These are phyloP conservation scores for Trichosporon sp. DNA, from an alignment of 1,284 basidiomycete species.

Conservation along the genomic window DNA sequence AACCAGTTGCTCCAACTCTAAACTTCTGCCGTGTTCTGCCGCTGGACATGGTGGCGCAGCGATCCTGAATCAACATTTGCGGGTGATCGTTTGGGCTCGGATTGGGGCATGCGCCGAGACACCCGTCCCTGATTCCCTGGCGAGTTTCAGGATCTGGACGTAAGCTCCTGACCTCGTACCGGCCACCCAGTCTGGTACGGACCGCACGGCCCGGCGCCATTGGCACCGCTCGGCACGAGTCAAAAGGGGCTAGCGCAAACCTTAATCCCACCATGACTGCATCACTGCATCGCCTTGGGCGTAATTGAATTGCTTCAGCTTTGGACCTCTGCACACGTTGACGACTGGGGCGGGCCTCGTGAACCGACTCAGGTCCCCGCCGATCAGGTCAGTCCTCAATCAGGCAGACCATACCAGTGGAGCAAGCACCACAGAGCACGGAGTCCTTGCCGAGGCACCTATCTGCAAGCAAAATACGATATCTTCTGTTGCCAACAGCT, in stretches of 20 bases:
- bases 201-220: too few relatives aligned
- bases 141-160: too few relatives aligned
- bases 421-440: not conserved
- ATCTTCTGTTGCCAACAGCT: too few relatives aligned
- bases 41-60: not conserved
- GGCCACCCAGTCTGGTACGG: too few relatives aligned
- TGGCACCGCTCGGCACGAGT: not conserved
- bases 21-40: not conserved
- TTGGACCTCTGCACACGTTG: not conserved
- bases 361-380: not conserved
- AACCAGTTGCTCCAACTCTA: not conserved
- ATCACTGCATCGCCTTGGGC: not conserved
- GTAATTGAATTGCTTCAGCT: not conserved
- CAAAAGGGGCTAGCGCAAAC: not conserved
- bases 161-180: too few relatives aligned
- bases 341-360: not conserved
- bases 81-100: not conserved
- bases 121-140: not conserved
- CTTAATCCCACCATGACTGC: not conserved
- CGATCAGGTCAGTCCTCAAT: too few relatives aligned
- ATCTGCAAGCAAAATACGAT: too few relatives aligned
- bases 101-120: not conserved
- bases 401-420: not conserved
- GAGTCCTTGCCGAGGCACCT: not conserved
- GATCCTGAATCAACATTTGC: too few relatives aligned